Percentiles rank a stretch among this genome's conserved stretches.
Evolutionary conservation across 2,329 filamentous ascomycete species (phyloP).

Genomic region (Pseudopithomyces maydicus): DNA sequence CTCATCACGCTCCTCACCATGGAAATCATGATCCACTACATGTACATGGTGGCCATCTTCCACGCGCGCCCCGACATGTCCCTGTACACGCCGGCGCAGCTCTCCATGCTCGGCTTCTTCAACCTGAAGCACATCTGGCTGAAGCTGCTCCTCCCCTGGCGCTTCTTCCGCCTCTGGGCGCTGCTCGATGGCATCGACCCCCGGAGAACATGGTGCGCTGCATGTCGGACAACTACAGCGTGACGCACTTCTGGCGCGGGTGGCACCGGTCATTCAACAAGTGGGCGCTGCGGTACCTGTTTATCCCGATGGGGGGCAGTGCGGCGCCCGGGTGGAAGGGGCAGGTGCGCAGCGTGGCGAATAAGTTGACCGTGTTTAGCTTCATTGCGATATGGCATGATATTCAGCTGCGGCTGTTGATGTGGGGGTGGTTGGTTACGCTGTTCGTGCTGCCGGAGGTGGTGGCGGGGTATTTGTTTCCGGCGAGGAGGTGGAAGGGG

Average conservation of each 20-base stretch:
- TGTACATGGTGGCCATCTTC: constrained; percentile 92
- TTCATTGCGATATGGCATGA: constrained; percentile 99
- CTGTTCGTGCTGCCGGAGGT: constrained; percentile 93
- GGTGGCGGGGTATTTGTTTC: constrained; percentile 73
- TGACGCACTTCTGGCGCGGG: constrained; percentile 88
- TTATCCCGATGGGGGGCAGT: constrained; percentile 83
- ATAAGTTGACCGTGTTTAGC: constrained; percentile 86
- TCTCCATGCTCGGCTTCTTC: constrained; percentile 90
- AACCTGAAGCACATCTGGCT: constrained; percentile 98
- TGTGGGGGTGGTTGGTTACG: constrained; percentile 97
- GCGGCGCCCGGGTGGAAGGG: constrained; percentile 40
- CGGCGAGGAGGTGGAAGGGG: constrained; percentile 70
- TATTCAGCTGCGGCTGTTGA: constrained; percentile 84
- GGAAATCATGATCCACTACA: constrained; percentile 84
- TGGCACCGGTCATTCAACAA: constrained; percentile 97
- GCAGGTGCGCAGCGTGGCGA: constrained; percentile 67
- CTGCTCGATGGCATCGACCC: constrained; percentile 90
- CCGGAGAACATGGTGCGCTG: constrained; percentile 99
- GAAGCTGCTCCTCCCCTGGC: constrained; percentile 94
- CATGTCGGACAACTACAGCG: constrained; percentile 92
- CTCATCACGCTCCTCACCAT: constrained; percentile 79
- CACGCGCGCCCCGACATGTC: constrained; percentile 80
- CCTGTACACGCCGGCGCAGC: constrained; percentile 82
- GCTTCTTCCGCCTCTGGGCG: constrained; percentile 98
- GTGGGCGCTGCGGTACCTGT: constrained; percentile 93